Percentiles rank a stretch among this genome's conserved stretches.
These are phyloP conservation scores for Pseudozyma tsukubaensis DNA, from an alignment of 1,284 basidiomycete genomes.

Conservation along the genomic window DNA sequence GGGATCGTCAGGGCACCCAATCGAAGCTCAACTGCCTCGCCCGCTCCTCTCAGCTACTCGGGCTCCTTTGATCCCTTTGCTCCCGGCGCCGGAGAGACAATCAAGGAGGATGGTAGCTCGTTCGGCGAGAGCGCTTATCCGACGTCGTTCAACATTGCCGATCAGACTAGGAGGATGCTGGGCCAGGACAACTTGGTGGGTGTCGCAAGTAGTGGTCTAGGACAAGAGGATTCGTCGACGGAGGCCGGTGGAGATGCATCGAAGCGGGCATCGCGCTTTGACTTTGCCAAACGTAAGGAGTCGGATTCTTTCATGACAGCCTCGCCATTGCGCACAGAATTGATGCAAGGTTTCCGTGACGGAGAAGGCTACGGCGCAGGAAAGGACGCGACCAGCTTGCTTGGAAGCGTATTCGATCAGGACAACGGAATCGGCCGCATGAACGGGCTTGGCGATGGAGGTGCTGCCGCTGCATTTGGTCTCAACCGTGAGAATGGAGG, in stretches of 20 bases:
- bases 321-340: slow-evolving; percentile 42
- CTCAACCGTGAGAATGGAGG: slow-evolving; percentile 28
- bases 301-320: slow-evolving; percentile 45
- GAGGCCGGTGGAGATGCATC: slow-evolving; percentile 29
- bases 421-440: slow-evolving; percentile 23
- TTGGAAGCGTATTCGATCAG: slow-evolving; percentile 57
- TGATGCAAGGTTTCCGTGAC: slow-evolving; percentile 34
- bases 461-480: slow-evolving; percentile 35
- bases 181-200: slow-evolving; percentile 40
- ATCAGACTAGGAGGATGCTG: slow-evolving; percentile 54
- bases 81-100: slow-evolving; percentile 50
- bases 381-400: slow-evolving; percentile 53
- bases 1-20: slow-evolving; percentile 39
- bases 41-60: slow-evolving; percentile 56
- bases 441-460: slow-evolving; percentile 32
- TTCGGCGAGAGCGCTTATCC: slow-evolving; percentile 33
- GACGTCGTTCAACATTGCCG: slow-evolving; percentile 49
- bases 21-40: slow-evolving; percentile 46
- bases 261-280: slow-evolving; percentile 58
- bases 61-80: slow-evolving; percentile 67
- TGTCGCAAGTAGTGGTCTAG: background rate
- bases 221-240: slow-evolving; percentile 26
- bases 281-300: slow-evolving; percentile 62
- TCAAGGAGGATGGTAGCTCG: slow-evolving; percentile 42
- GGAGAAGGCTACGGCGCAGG: slow-evolving; percentile 18